Evolutionary conservation across 495 filamentous ascomycete genomes (phyloP).

Genomic region (Barbatosphaeria neglecta): DNA sequence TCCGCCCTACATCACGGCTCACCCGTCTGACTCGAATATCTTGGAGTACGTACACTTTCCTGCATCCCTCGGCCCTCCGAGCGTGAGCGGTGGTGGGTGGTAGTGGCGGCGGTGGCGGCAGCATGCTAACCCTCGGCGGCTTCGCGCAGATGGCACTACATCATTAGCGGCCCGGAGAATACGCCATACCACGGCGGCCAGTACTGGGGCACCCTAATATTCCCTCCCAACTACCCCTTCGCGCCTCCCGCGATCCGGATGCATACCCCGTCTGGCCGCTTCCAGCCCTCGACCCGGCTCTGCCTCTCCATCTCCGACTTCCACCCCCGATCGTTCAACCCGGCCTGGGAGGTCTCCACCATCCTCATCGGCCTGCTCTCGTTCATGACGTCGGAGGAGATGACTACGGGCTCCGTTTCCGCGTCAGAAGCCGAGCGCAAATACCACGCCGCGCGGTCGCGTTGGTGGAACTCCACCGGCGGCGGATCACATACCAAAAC

Average conservation of each 20-base stretch:
- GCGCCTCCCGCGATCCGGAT: conserved; percentile 95
- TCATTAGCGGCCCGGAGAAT: conserved; percentile 86
- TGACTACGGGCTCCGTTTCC: conserved; percentile 90
- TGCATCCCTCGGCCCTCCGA: not conserved
- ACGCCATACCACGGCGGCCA: conserved; percentile 93
- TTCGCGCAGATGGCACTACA: conserved; percentile 82
- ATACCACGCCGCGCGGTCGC: conserved; percentile 61
- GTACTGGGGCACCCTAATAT: conserved; percentile 95
- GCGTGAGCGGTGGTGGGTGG: too few species aligned
- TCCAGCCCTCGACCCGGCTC: conserved; percentile 82
- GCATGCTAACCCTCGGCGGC: not conserved
- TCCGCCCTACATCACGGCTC: conserved; percentile 84
- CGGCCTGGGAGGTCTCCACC: conserved; percentile 96
- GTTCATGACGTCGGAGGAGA: conserved; percentile 98
- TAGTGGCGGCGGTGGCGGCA: not conserved
- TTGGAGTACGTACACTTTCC: conserved; percentile 50
- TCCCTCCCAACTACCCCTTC: conserved; percentile 93
- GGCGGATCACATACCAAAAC: conserved; percentile 60
- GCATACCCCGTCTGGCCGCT: conserved; percentile 94
- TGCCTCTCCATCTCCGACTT: conserved; percentile 95
- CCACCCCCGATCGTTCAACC: conserved; percentile 95
- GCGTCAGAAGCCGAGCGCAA: conserved; percentile 68
- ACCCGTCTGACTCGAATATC: conserved; percentile 91
- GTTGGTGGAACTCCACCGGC: conserved; percentile 97
- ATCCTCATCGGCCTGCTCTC: conserved; percentile 88